phyloP scores from a whole-genome alignment of 2,329 filamentous ascomycete genomes.

The Apiospora arundinis region DNA sequence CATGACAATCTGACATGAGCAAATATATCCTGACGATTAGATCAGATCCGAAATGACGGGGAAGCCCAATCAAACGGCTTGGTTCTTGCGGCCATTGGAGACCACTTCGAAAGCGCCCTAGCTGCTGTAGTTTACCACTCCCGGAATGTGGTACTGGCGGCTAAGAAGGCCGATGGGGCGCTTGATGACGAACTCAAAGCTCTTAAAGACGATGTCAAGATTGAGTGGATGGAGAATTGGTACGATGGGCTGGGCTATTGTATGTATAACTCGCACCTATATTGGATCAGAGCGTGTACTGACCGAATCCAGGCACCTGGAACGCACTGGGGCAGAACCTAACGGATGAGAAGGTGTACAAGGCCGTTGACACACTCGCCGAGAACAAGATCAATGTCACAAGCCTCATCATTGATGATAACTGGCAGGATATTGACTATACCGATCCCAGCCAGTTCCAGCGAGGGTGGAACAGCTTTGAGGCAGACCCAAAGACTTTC shows the following conservation, averaged over 20 bases:
- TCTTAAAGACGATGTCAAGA: conserved; percentile 55
- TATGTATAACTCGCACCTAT: conserved; percentile 41
- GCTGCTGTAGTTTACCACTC: conserved; percentile 88
- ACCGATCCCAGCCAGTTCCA: conserved; percentile 58
- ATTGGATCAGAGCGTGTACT: conserved; percentile 1
- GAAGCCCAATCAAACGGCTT: conserved; percentile 58
- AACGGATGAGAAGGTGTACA: conserved; percentile 78
- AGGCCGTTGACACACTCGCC: conserved; percentile 75
- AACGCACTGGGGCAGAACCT: conserved; percentile 87
- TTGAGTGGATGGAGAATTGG: conserved; percentile 83
- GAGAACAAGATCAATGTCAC: conserved; percentile 77
- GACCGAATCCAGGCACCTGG: conserved; percentile 72
- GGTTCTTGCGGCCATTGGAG: conserved; percentile 74
- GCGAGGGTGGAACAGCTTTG: conserved; percentile 79
- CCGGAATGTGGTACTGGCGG: conserved; percentile 64
- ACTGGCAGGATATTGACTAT: conserved; percentile 82
- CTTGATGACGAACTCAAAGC: conserved; percentile 53
- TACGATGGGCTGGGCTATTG: conserved; percentile 94
- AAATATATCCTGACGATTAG: conserved; percentile 21
- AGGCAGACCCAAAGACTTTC: conserved; percentile 81
- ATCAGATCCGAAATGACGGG: conserved; percentile 69
- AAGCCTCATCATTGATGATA: conserved; percentile 94
- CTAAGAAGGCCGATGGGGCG: conserved; percentile 51
- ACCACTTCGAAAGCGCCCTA: conserved; percentile 76
- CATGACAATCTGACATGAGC: background rate